Evolutionary conservation across 2,329 filamentous ascomycete species (phyloP).

Genomic region (Westerdykella sp.): DNA sequence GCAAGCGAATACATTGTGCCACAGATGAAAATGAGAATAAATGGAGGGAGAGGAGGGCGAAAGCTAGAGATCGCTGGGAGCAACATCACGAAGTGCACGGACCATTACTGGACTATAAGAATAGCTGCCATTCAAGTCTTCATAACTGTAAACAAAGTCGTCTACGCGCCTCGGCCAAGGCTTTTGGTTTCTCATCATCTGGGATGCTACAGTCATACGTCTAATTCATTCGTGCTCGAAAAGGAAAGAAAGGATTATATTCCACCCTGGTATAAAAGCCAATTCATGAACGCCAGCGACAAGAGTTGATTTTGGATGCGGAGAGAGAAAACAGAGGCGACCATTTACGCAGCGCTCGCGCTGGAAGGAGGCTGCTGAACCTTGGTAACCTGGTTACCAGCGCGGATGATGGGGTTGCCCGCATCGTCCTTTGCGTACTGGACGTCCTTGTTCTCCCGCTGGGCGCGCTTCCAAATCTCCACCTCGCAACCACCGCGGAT

Average conservation of each 20-base stretch:
- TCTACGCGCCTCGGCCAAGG: too few species aligned
- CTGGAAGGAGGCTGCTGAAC: constrained; percentile 71
- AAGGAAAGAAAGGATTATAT: constrained; percentile 9
- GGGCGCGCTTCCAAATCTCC: constrained; percentile 42
- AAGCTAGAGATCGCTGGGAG: too few species aligned
- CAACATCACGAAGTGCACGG: too few species aligned
- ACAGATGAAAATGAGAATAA: too few species aligned
- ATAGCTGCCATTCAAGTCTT: too few species aligned
- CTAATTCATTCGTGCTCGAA: constrained; percentile 24
- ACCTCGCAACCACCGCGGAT: constrained; percentile 41
- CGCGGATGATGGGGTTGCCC: constrained; percentile 77
- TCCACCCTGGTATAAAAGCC: constrained; percentile 9
- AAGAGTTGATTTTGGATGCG: constrained; percentile 1
- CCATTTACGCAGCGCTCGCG: constrained; percentile 68
- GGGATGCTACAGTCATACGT: constrained; percentile 23
- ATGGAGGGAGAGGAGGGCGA: too few species aligned
- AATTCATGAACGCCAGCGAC: constrained; percentile 24
- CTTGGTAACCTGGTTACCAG: constrained; percentile 79
- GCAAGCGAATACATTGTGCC: too few species aligned
- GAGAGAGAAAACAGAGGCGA: constrained; percentile 7
- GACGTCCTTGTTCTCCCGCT: constrained; percentile 59
- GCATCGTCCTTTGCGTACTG: constrained; percentile 72
- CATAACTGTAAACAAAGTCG: too few species aligned
- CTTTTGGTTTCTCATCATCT: too few species aligned
- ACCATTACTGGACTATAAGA: too few species aligned